Evolutionary conservation across 495 filamentous ascomycete species (phyloP).

Genomic region (Mytilinidion resinicola): DNA sequence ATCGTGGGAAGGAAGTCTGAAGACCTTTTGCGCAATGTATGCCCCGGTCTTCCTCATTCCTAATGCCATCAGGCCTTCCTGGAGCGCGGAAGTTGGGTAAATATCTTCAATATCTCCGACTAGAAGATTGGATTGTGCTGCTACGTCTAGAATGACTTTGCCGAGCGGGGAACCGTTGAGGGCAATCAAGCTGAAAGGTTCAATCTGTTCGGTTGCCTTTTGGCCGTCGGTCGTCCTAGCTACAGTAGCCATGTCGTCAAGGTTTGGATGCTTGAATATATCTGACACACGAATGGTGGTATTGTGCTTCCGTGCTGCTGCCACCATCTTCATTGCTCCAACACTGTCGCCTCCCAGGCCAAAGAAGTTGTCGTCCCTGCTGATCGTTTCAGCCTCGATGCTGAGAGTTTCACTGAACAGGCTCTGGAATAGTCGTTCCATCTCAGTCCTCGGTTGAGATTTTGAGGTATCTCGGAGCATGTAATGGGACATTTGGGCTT

Average conservation of each 20-base stretch:
- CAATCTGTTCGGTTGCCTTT: slow-evolving; percentile 9
- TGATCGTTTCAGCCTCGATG: slow-evolving; percentile 12
- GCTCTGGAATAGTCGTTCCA: slow-evolving; percentile 14
- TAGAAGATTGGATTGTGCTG: slow-evolving; percentile 4
- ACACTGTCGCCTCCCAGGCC: slow-evolving; percentile 18
- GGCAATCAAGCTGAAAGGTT: slow-evolving; percentile 45
- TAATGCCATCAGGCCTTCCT: slow-evolving; percentile 19
- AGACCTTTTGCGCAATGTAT: slow-evolving; percentile 31
- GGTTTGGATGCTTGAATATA: slow-evolving; percentile 44
- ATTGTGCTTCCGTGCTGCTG: slow-evolving; percentile 15
- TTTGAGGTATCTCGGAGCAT: slow-evolving; percentile 33
- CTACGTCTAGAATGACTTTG: slow-evolving; percentile 10
- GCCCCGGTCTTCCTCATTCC: slow-evolving; percentile 7
- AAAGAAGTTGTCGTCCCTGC: slow-evolving; percentile 22
- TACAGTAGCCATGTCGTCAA: slow-evolving; percentile 41
- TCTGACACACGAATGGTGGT: slow-evolving; percentile 35
- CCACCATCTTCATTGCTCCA: slow-evolving; percentile 14
- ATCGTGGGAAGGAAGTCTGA: slow-evolving; percentile 34
- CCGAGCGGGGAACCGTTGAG: slow-evolving; percentile 11
- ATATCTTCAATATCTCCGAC: slow-evolving; percentile 16
- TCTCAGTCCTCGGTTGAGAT: slow-evolving; percentile 15
- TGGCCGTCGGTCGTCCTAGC: background rate
- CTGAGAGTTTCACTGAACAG: slow-evolving; percentile 11
- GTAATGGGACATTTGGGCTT: slow-evolving; percentile 40
- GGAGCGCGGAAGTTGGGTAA: slow-evolving; percentile 14